Percentiles rank a stretch among this genome's conserved stretches.
Conservation (phyloP, 148 eudicot species). For the Vaccinium macrocarpon region DNA sequence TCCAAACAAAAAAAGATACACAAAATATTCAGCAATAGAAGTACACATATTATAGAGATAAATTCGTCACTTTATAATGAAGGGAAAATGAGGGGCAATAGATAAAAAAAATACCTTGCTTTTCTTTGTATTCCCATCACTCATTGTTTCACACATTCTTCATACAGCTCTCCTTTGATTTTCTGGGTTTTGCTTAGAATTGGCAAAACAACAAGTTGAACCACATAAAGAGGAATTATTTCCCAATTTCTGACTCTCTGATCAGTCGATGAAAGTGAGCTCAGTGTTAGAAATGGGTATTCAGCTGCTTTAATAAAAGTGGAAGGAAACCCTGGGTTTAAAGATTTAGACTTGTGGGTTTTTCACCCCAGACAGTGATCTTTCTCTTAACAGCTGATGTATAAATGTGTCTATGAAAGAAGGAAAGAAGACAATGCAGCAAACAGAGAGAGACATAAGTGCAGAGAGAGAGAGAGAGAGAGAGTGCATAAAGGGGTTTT, state of each 20-base stretch:
- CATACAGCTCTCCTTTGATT: no score
- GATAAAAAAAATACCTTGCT: conserved; percentile 48
- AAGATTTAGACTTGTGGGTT: neutral
- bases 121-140: conserved; percentile 69
- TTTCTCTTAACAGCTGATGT: neutral
- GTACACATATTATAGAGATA: no score
- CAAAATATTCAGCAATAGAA: conserved; percentile 14
- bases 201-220: conserved; percentile 1
- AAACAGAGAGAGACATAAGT: conserved; percentile 18
- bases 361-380: conserved; percentile 9
- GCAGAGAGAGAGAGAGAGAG: conserved; percentile 26
- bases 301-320: neutral
- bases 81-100: neutral
- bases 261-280: neutral
- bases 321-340: neutral
- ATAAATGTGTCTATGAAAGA: neutral
- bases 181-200: conserved; percentile 3
- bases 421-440: conserved; percentile 35
- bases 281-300: neutral
- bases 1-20: conserved; percentile 21
- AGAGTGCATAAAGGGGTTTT: conserved; percentile 8
- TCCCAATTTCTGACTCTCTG: neutral
- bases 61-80: no score
- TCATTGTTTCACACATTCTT: conserved; percentile 42
- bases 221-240: neutral